phyloP scores from a whole-genome alignment of 805 yeast genomes.

The Kregervanrija fluxuum region DNA sequence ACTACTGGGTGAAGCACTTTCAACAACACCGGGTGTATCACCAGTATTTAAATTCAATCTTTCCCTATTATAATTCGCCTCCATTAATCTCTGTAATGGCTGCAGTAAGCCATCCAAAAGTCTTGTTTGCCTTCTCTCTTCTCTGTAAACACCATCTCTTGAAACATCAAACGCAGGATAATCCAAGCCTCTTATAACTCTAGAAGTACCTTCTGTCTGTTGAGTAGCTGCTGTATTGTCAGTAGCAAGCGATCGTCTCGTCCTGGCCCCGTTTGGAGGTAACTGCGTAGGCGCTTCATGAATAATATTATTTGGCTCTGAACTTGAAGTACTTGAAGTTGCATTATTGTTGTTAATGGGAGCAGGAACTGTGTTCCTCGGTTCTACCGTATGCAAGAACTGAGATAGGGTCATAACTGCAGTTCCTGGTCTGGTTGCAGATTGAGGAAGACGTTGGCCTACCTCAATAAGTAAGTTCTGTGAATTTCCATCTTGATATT shows the following conservation, averaged over 20 bases:
- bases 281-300: too few relatives aligned
- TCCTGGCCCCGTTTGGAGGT: too few relatives aligned
- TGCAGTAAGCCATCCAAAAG: conserved; percentile 9
- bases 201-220: not conserved
- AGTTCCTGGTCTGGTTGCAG: too few relatives aligned
- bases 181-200: conserved; percentile 27
- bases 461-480: conserved; percentile 27
- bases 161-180: conserved; percentile 32
- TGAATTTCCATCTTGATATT: conserved; percentile 24
- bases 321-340: too few relatives aligned
- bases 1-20: not conserved
- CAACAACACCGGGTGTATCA: too few relatives aligned
- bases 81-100: conserved; percentile 1
- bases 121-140: conserved; percentile 15
- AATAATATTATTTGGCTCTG: too few relatives aligned
- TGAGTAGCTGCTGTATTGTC: not conserved
- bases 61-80: not conserved
- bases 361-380: too few relatives aligned
- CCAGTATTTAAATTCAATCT: not conserved
- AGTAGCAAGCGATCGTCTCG: not conserved
- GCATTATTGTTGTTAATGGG: too few relatives aligned
- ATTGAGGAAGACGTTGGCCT: conserved; percentile 14
- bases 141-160: conserved; percentile 25
- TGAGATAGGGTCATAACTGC: too few relatives aligned
- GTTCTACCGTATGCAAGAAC: too few relatives aligned